Evolutionary conservation across 805 yeast genomes (phyloP).

Genomic region (Schwanniomyces vanrijiae): DNA sequence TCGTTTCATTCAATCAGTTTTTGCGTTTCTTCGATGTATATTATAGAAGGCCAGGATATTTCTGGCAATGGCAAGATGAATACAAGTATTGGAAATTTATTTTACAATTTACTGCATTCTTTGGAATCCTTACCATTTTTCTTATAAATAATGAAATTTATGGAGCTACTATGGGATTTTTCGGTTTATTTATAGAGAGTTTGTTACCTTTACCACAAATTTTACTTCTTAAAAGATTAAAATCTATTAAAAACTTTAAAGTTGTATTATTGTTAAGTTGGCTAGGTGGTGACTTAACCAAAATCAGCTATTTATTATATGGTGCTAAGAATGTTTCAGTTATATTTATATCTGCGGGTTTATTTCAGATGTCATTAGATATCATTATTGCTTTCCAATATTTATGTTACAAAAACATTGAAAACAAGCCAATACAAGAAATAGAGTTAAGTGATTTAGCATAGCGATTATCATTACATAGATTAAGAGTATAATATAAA

Average conservation of each 20-base stretch:
- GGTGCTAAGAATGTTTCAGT: constrained; percentile 71
- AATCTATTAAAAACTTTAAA: constrained; percentile 77
- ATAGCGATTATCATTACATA: background rate
- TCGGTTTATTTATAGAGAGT: constrained; percentile 71
- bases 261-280: constrained; percentile 74
- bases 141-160: constrained; percentile 36
- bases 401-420: constrained; percentile 51
- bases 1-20: constrained; percentile 20
- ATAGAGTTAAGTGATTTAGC: constrained; percentile 2
- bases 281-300: constrained; percentile 86
- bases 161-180: constrained; percentile 54
- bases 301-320: constrained; percentile 69
- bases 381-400: constrained; percentile 72
- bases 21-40: constrained; percentile 69
- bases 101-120: constrained; percentile 39
- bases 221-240: constrained; percentile 61
- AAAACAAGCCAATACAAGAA: background rate
- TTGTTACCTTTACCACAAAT: constrained; percentile 77
- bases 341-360: constrained; percentile 66
- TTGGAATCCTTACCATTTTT: constrained; percentile 41
- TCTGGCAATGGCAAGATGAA: constrained; percentile 86
- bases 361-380: constrained; percentile 77
- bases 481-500: background rate
- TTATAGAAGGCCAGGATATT: constrained; percentile 60
- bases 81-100: constrained; percentile 64